These are phyloP conservation scores for Aspergillus ochraceoroseus DNA, from an alignment of 2,329 filamentous ascomycete species.

Conservation along the genomic window DNA sequence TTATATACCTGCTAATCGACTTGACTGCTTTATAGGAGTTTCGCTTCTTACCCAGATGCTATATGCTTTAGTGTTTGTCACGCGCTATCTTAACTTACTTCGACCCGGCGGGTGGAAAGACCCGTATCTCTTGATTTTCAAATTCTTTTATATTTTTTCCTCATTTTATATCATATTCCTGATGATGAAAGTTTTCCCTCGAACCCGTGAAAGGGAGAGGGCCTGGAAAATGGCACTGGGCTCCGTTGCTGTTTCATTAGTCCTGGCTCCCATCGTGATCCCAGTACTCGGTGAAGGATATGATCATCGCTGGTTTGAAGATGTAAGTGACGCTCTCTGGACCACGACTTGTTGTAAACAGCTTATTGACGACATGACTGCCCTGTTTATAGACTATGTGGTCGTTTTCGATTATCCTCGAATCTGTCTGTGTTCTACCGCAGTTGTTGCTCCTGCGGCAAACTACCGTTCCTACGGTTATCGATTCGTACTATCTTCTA, in stretches of 20 bases:
- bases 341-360: background rate
- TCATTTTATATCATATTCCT: constrained; percentile 81
- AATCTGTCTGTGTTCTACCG: constrained; percentile 83
- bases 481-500: constrained; percentile 92
- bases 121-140: constrained; percentile 73
- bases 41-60: constrained; percentile 84
- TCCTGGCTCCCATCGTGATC: constrained; percentile 68
- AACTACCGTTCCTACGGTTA: constrained; percentile 91
- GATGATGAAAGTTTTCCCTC: constrained; percentile 80
- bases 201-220: constrained; percentile 83
- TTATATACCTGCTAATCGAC: constrained; percentile 8
- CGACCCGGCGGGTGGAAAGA: constrained; percentile 31
- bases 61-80: constrained; percentile 79
- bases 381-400: constrained; percentile 61
- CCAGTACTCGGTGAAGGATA: constrained; percentile 60
- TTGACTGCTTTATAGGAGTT: constrained; percentile 55
- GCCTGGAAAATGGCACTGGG: constrained; percentile 85
- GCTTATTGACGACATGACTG: constrained; percentile 1
- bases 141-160: constrained; percentile 80
- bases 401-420: constrained; percentile 86
- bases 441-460: constrained; percentile 88
- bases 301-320: constrained; percentile 33
- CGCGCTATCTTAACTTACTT: constrained; percentile 83
- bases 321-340: constrained; percentile 30
- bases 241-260: constrained; percentile 60